A percentile compares a stretch with the other conserved stretches of the same genome.
Conservation (phyloP, 768 basidiomycete genomes). For the Stropharia rugosoannulata region DNA sequence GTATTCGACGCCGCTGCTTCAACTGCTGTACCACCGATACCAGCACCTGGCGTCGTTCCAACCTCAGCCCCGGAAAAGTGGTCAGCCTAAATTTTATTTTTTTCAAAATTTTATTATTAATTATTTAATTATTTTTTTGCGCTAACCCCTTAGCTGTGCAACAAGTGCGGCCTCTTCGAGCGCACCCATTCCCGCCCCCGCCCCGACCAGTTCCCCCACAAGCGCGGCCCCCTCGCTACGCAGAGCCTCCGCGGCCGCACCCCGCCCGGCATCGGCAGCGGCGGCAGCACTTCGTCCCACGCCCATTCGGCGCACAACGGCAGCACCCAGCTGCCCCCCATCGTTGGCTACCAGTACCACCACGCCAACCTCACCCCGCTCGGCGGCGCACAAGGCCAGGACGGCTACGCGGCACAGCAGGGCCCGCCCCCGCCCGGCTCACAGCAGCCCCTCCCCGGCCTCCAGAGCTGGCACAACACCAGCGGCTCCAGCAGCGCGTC, state of each 20-base stretch:
- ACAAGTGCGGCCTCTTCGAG: slow-evolving; percentile 81
- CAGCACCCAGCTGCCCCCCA: slow-evolving; percentile 39
- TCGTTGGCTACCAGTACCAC: slow-evolving; percentile 33
- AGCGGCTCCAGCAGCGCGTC: not conserved
- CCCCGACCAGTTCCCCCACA: slow-evolving; percentile 81
- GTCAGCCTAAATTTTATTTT: slow-evolving; percentile 29
- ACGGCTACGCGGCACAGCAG: not conserved
- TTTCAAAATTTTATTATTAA: slow-evolving; percentile 7
- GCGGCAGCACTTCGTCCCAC: not conserved
- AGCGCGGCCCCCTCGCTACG: slow-evolving; percentile 65
- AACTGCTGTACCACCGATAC: slow-evolving; percentile 87
- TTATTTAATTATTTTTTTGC: not conserved
- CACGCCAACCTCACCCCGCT: slow-evolving; percentile 4
- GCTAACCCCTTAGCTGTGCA: slow-evolving; percentile 40
- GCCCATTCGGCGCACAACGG: slow-evolving; percentile 4
- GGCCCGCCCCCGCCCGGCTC: not conserved
- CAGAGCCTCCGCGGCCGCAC: slow-evolving; percentile 50
- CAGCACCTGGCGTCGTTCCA: slow-evolving; percentile 76
- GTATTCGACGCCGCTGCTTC: slow-evolving; percentile 76
- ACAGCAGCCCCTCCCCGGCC: not conserved
- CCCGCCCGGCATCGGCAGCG: slow-evolving; percentile 30
- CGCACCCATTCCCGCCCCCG: slow-evolving; percentile 77
- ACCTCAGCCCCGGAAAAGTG: slow-evolving; percentile 81
- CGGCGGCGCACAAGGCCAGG: not conserved
- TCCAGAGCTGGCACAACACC: slow-evolving; percentile 5